Evolutionary conservation across 768 basidiomycete species (phyloP).

Genomic region (Leucosporidium yakuticum): DNA sequence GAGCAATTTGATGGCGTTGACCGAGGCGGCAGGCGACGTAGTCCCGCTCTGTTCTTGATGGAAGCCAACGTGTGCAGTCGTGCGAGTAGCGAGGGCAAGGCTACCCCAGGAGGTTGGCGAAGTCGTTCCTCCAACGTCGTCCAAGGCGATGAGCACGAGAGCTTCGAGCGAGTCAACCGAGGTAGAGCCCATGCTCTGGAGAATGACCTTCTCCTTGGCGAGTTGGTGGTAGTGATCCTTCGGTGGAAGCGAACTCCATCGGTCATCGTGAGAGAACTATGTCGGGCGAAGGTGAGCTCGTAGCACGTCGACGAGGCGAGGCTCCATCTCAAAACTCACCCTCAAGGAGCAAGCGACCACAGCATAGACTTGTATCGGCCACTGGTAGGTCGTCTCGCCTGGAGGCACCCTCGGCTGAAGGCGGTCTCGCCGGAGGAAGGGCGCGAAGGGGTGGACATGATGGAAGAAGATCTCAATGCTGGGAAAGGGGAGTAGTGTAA

Average conservation of each 20-base stretch:
- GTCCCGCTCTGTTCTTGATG: neutral
- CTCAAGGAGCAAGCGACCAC: neutral
- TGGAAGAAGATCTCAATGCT: constrained; percentile 1
- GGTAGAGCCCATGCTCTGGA: neutral
- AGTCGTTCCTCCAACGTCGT: neutral
- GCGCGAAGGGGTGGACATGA: neutral
- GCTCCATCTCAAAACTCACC: too few relatives aligned
- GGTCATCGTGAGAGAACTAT: neutral
- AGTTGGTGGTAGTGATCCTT: neutral
- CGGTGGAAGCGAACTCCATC: neutral
- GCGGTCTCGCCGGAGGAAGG: neutral
- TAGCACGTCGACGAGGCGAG: too few relatives aligned
- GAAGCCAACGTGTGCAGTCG: neutral
- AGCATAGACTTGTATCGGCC: neutral
- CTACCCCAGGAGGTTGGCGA: neutral
- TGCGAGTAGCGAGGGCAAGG: neutral
- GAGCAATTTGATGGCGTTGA: neutral
- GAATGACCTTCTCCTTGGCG: neutral
- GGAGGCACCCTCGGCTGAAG: neutral
- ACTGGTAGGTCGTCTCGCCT: neutral
- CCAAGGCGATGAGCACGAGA: neutral
- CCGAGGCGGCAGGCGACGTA: neutral
- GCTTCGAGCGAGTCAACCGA: neutral
- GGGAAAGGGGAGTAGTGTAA: too few relatives aligned
- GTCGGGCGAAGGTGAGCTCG: too few relatives aligned